A percentile compares a stretch with the other conserved stretches of the same genome.
These are phyloP conservation scores for Pouteria campechiana DNA, from an alignment of 179 eudicot genomes.

Conservation along the genomic window DNA sequence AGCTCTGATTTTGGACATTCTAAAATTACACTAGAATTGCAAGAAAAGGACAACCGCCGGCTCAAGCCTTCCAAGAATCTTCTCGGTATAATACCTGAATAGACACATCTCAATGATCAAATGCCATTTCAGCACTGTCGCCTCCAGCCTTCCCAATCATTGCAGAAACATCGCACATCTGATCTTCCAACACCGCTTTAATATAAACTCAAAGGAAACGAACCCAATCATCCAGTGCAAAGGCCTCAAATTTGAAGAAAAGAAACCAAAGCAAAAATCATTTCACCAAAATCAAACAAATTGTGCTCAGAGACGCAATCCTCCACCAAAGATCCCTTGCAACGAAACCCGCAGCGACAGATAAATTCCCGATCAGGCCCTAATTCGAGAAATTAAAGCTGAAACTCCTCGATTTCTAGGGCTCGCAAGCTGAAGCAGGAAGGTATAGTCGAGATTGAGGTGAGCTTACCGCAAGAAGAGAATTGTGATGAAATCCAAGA, in stretches of 20 bases:
- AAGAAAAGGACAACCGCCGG: slow-evolving; percentile 13
- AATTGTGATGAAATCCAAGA: slow-evolving; percentile 4
- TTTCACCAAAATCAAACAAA: neutral
- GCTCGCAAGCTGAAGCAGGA: slow-evolving; percentile 1
- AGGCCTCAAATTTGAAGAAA: no score
- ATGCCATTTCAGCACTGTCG: neutral
- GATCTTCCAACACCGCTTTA: no score
- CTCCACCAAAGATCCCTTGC: no score
- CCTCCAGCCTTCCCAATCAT: no score
- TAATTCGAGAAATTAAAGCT: no score
- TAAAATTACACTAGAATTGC: slow-evolving; percentile 20
- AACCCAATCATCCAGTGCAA: no score
- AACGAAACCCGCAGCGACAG: no score
- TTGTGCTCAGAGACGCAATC: neutral
- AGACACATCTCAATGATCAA: neutral
- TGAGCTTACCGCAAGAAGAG: slow-evolving; percentile 6
- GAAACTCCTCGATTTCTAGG: no score
- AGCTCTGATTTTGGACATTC: slow-evolving; percentile 23
- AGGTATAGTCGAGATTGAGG: neutral
- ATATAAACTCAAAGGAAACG: no score
- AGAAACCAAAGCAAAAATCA: neutral
- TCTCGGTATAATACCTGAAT: slow-evolving; percentile 5
- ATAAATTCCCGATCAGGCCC: slow-evolving; percentile 18
- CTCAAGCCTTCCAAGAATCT: slow-evolving; percentile 14
- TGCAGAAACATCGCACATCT: no score